phyloP scores from a whole-genome alignment of 805 yeast genomes.

The Wickerhamomyces bovis region DNA sequence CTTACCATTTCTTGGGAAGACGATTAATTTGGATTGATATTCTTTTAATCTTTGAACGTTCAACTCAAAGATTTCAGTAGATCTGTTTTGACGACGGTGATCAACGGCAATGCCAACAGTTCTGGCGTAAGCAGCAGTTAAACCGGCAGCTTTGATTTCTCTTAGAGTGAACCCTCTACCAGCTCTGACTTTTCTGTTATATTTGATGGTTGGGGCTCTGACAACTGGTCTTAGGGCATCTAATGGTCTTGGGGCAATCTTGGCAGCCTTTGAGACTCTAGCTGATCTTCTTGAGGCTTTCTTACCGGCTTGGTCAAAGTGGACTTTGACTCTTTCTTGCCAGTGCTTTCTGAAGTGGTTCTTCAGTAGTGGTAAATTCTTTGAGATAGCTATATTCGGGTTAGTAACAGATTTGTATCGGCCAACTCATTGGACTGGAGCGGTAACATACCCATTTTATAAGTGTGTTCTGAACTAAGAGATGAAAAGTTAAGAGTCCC shows the following conservation, averaged over 20 bases:
- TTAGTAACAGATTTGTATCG: neutral
- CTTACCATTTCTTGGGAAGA: conserved; percentile 90
- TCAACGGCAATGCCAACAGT: conserved; percentile 98
- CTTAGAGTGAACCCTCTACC: conserved; percentile 99
- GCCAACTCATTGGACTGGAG: neutral
- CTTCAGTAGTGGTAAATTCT: conserved; percentile 98
- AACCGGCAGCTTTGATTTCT: conserved; percentile 97
- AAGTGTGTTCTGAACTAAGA: neutral
- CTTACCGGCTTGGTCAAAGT: conserved; percentile 99
- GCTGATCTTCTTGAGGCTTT: conserved; percentile 95
- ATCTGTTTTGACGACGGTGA: conserved; percentile 99
- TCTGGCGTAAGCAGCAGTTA: conserved; percentile 92
- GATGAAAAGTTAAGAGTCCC: neutral
- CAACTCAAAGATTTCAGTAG: conserved; percentile 88
- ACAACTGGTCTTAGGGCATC: conserved; percentile 96
- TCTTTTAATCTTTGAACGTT: conserved; percentile 96
- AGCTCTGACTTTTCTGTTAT: conserved; percentile 99
- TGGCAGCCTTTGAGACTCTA: conserved; percentile 91
- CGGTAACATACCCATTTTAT: neutral
- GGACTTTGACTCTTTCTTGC: conserved; percentile 99
- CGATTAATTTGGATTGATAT: conserved; percentile 91
- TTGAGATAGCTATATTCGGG: conserved; percentile 71
- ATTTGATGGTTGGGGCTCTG: conserved; percentile 97
- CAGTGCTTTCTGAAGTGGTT: conserved; percentile 99
- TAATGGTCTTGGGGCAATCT: conserved; percentile 95